phyloP scores from a whole-genome alignment of 2,329 filamentous ascomycete species.

The Rachicladosporium sp. region DNA sequence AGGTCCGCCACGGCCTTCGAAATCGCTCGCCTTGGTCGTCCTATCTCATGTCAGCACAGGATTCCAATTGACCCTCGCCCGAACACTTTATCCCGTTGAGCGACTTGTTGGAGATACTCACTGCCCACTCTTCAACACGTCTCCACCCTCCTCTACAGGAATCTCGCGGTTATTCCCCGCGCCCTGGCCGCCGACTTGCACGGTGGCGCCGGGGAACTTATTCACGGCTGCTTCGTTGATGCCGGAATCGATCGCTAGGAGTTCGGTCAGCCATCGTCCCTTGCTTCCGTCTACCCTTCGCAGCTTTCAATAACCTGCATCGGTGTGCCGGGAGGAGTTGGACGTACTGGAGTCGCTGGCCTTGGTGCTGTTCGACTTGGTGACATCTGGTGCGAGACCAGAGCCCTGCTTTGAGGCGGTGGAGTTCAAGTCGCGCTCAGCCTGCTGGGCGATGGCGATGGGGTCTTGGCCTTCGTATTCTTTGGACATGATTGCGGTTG shows the following conservation, averaged over 20 bases:
- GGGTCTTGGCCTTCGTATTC: conserved; percentile 31
- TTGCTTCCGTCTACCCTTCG: too few relatives aligned
- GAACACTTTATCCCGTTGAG: too few relatives aligned
- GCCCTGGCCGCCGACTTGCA: conserved; percentile 32
- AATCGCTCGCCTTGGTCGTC: conserved; percentile 35
- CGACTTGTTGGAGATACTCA: too few relatives aligned
- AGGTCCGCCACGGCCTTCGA: conserved; percentile 36
- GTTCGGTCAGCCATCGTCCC: too few relatives aligned
- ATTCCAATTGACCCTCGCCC: too few relatives aligned
- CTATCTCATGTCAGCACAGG: conserved; percentile 9
- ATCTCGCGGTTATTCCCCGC: conserved; percentile 37
- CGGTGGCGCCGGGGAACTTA: conserved; percentile 34
- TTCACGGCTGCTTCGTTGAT: conserved; percentile 29
- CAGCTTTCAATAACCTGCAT: too few relatives aligned
- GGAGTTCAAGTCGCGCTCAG: conserved; percentile 37
- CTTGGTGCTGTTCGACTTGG: conserved; percentile 5
- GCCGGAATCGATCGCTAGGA: conserved; percentile 34
- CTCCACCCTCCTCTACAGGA: conserved; percentile 33
- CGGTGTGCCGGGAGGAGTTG: too few relatives aligned
- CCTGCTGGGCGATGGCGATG: conserved; percentile 33
- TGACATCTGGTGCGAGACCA: conserved; percentile 11
- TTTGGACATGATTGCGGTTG: conserved; percentile 26
- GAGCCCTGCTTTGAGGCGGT: conserved; percentile 27
- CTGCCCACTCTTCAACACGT: too few relatives aligned
- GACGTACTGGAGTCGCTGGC: conserved; percentile 8